Evolutionary conservation across 805 yeast genomes (phyloP).

Genomic region (Ogataea dorogensis): DNA sequence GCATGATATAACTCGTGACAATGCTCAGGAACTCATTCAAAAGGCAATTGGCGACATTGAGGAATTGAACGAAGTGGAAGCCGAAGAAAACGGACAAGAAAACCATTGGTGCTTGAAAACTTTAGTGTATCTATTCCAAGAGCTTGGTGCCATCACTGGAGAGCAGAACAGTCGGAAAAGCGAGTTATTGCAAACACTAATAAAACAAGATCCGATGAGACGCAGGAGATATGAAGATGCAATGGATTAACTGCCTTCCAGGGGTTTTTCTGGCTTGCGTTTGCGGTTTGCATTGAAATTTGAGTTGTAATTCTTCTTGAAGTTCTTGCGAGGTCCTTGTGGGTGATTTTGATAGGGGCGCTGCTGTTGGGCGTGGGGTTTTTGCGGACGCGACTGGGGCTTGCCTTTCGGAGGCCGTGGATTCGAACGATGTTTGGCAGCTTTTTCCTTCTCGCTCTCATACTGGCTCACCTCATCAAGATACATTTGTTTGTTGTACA

Average conservation of each 20-base stretch:
- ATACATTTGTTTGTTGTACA: constrained; percentile 31
- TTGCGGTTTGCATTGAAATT: constrained; percentile 8
- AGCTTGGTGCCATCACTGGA: constrained; percentile 19
- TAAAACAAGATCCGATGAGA: constrained; percentile 63
- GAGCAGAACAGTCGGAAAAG: constrained; percentile 12
- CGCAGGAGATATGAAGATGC: constrained; percentile 53
- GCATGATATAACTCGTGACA: constrained; percentile 28
- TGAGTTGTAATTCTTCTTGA: constrained; percentile 5
- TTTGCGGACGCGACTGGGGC: constrained; percentile 2
- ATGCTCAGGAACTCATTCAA: constrained; percentile 37
- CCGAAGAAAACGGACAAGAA: constrained; percentile 59
- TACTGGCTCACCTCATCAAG: constrained; percentile 26
- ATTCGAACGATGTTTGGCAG: background rate
- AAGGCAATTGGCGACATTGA: constrained; percentile 47
- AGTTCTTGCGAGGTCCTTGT: constrained; percentile 6
- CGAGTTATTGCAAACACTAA: constrained; percentile 42
- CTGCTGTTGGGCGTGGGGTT: constrained; percentile 1
- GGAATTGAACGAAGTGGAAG: constrained; percentile 72
- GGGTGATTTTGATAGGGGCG: constrained; percentile 2
- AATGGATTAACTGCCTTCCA: constrained; percentile 5
- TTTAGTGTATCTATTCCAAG: constrained; percentile 45
- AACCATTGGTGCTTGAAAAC: constrained; percentile 77
- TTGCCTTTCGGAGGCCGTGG: background rate
- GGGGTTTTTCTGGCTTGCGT: constrained; percentile 8
- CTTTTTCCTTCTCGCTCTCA: constrained; percentile 9